Evolutionary conservation across 306 rosid genomes (phyloP), one percentile per base, ranked within the genome.

Genomic region (Bauhinia variegata): DNA sequence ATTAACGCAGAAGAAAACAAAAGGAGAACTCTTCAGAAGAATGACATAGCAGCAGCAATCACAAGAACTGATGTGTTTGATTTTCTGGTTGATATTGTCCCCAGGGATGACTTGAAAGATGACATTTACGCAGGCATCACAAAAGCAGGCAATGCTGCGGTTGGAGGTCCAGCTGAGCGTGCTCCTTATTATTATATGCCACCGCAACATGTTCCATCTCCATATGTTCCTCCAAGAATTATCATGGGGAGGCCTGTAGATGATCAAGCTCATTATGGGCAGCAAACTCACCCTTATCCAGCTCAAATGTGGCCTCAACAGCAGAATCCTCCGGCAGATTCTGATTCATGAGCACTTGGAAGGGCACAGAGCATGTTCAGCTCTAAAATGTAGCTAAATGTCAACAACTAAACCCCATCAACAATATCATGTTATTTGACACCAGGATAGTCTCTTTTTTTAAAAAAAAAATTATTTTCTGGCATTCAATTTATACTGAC

Each of bases 61-160:
- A 65, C 88, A 4, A 65, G 54, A 61, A 88, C 87, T 54, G 91
- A 80, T 63, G 66, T 76, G 54, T 88, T 80, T 60, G 91, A 85
- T 67, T 88, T 88, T 71, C 77, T 88, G 5, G 88, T 74, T 31
- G 87, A 88, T 63, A 68, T 78, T 33, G 86, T 83, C 55, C 88
- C 88, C 0, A 76, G 75, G 58, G 85, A 78, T 68, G 88, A 80
- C 17, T 49, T 71, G 63, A 76, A 78, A 70, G 82, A 84, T 28
- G 85, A 80, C 9, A 62, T 71, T 3, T 74, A 73, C 48, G 65
- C 75, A 16, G 73, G 83, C 0, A 59, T 71, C 32, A 83, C 84
- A 31, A 75, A 79, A 68, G 75, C 61, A 3, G 80, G 75, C 34
- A 48, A 2, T 67, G 67, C 28, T 70, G 70, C 76, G 13, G 79